These are phyloP conservation scores for Tranzscheliella williamsii DNA, from an alignment of 1,284 basidiomycete species.

Conservation along the genomic window DNA sequence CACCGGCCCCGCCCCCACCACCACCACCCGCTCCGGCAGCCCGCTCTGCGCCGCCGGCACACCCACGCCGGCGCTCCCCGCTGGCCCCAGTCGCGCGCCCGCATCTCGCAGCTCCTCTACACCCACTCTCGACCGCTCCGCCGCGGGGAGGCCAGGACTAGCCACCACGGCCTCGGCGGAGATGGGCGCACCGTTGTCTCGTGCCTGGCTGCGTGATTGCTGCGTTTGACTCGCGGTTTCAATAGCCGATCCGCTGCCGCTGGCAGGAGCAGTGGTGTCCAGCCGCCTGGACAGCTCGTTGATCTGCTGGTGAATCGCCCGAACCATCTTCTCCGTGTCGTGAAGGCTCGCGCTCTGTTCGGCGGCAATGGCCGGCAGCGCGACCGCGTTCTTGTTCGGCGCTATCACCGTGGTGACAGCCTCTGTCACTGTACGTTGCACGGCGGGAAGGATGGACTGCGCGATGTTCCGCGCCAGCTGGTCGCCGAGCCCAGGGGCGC, in stretches of 20 bases:
- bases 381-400: conserved; percentile 40
- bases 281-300: conserved; percentile 5
- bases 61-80: conserved; percentile 23
- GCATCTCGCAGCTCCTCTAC: neutral
- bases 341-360: conserved; percentile 25
- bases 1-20: conserved; percentile 86
- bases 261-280: conserved; percentile 2
- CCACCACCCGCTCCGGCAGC: conserved; percentile 57
- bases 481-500: conserved; percentile 18
- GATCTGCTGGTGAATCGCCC: conserved; percentile 5
- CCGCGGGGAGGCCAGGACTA: neutral
- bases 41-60: conserved; percentile 7
- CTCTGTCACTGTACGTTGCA: conserved; percentile 42
- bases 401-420: conserved; percentile 36
- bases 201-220: too few species aligned
- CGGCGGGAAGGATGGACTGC: conserved; percentile 30
- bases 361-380: conserved; percentile 19
- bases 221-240: neutral
- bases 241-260: neutral
- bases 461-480: conserved; percentile 34
- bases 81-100: conserved; percentile 36
- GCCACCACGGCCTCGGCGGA: neutral
- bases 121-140: neutral
- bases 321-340: conserved; percentile 9
- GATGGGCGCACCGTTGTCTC: too few species aligned